A percentile compares a stretch with the other conserved stretches of the same genome.
Evolutionary conservation across 2,329 filamentous ascomycete genomes (phyloP).

Genomic region (Macrophomina pseudophaseolina): DNA sequence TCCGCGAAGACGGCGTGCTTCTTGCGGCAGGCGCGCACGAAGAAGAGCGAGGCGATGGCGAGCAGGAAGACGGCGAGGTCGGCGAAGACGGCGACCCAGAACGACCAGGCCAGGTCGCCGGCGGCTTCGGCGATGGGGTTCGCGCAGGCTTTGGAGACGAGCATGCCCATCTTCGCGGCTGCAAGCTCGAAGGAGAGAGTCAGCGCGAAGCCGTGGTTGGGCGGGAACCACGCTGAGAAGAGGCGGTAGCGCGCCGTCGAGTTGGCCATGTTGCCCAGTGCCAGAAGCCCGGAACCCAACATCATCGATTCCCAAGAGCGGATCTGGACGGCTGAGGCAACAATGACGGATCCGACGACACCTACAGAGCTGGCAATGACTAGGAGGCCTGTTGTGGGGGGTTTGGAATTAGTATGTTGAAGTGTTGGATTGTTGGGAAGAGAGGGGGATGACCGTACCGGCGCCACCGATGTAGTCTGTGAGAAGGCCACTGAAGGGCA

Average conservation of each 20-base stretch:
- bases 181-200: conserved; percentile 65
- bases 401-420: background rate
- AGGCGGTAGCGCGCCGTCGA: conserved; percentile 69
- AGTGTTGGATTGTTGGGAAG: background rate
- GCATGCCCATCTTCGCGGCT: conserved; percentile 66
- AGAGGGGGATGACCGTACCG: conserved; percentile 27
- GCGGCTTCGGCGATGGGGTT: conserved; percentile 64
- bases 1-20: background rate
- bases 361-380: conserved; percentile 65
- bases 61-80: background rate
- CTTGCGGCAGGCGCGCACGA: background rate
- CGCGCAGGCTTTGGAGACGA: conserved; percentile 64
- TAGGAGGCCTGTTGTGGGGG: conserved; percentile 50
- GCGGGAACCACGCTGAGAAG: conserved; percentile 69
- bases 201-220: conserved; percentile 60
- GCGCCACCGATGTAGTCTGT: conserved; percentile 66
- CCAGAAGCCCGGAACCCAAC: conserved; percentile 59
- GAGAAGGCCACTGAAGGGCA: conserved; percentile 60
- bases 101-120: conserved; percentile 37
- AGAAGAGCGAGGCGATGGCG: background rate
- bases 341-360: conserved; percentile 62
- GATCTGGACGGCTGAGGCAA: conserved; percentile 51
- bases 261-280: conserved; percentile 67
- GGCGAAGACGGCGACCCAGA: background rate
- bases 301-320: conserved; percentile 61